phyloP scores from a whole-genome alignment of 139 green algal genomes.

The Micractinium sp. region DNA sequence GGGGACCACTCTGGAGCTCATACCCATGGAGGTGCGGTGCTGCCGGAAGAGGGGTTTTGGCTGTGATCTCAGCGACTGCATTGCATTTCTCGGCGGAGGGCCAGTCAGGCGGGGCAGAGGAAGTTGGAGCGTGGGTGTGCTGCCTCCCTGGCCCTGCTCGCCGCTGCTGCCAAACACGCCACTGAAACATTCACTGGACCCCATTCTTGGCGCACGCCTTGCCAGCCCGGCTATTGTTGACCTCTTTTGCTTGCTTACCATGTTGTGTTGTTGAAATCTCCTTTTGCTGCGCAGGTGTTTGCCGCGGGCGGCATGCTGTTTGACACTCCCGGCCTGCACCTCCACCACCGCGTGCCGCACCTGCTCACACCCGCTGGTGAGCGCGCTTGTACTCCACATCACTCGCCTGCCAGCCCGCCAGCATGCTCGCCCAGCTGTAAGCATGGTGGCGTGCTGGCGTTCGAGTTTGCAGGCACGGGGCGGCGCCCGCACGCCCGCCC shows the following conservation, averaged over 20 bases:
- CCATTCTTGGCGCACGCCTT: no score
- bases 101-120: no score
- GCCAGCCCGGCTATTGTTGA: no score
- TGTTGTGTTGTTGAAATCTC: no score
- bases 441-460: background rate
- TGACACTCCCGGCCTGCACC: slow-evolving; percentile 95
- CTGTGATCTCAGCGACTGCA: background rate
- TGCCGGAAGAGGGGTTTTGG: background rate
- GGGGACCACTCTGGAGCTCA: slow-evolving; percentile 92
- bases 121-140: no score
- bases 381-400: no score
- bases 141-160: no score
- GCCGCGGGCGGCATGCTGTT: slow-evolving; percentile 71
- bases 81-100: no score
- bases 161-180: no score
- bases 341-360: slow-evolving; percentile 92
- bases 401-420: background rate
- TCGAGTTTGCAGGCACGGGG: no score
- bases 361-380: slow-evolving; percentile 70
- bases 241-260: no score
- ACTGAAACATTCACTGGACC: no score
- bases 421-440: background rate
- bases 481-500: background rate
- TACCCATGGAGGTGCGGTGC: slow-evolving; percentile 65
- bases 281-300: slow-evolving; percentile 72